Evolutionary conservation across 2,329 filamentous ascomycete species (phyloP).

Genomic region (Alternaria arborescens): DNA sequence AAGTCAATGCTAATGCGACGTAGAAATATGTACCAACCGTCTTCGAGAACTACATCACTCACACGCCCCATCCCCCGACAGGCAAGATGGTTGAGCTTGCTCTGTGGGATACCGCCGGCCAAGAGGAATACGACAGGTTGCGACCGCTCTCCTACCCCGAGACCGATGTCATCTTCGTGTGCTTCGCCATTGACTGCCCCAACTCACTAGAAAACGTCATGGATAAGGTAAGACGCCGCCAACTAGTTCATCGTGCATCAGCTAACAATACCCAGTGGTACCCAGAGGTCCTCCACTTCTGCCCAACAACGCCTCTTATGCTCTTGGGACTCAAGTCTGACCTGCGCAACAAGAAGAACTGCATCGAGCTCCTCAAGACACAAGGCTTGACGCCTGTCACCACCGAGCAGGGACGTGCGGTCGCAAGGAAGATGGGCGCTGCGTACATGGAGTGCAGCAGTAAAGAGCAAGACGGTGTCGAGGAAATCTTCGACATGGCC

Average conservation of each 20-base stretch:
- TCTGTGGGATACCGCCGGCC: slow-evolving; percentile 97
- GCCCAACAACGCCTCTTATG: slow-evolving; percentile 93
- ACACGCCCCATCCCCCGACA: slow-evolving; percentile 84
- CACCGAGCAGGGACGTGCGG: slow-evolving; percentile 83
- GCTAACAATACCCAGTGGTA: slow-evolving; percentile 79
- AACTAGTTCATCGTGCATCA: background rate
- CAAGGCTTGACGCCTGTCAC: slow-evolving; percentile 96
- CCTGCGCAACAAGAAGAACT: slow-evolving; percentile 91
- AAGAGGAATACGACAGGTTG: slow-evolving; percentile 97
- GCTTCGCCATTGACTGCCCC: slow-evolving; percentile 98
- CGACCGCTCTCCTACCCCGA: slow-evolving; percentile 96
- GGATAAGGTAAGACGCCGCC: slow-evolving; percentile 78
- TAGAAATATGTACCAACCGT: slow-evolving; percentile 99
- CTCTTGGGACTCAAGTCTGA: slow-evolving; percentile 97
- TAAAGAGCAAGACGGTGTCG: slow-evolving; percentile 95
- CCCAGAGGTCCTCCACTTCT: slow-evolving; percentile 98
- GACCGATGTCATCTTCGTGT: slow-evolving; percentile 97
- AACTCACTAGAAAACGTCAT: slow-evolving; percentile 98
- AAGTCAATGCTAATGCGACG: slow-evolving; percentile 13
- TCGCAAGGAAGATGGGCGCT: slow-evolving; percentile 93
- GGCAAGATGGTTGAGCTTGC: slow-evolving; percentile 97
- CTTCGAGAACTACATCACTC: slow-evolving; percentile 99
- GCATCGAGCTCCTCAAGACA: slow-evolving; percentile 98
- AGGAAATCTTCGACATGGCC: slow-evolving; percentile 93
- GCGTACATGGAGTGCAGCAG: slow-evolving; percentile 98